phyloP scores from a whole-genome alignment of 1,284 basidiomycete species.

The Blastosporella zonata region DNA sequence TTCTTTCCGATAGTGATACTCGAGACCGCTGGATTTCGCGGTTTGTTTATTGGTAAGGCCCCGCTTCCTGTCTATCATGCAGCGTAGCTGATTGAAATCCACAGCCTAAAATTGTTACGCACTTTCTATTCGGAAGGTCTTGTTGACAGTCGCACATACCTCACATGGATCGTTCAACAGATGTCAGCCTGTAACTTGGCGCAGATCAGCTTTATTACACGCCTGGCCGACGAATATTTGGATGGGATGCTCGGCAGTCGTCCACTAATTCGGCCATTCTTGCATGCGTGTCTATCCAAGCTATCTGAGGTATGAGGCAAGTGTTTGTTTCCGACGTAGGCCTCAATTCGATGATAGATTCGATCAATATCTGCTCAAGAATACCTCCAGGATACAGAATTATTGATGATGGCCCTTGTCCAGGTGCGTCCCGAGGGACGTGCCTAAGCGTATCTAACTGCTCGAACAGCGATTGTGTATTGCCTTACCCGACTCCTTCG shows the following conservation, averaged over 20 bases:
- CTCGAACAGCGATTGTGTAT: slow-evolving; percentile 57
- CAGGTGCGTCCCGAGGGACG: slow-evolving; percentile 40
- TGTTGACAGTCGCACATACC: slow-evolving; percentile 78
- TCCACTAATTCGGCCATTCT: slow-evolving; percentile 61
- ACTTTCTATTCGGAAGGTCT: slow-evolving; percentile 81
- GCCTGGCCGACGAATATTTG: slow-evolving; percentile 78
- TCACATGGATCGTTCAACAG: slow-evolving; percentile 83
- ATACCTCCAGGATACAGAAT: slow-evolving; percentile 55
- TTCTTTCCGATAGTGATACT: slow-evolving; percentile 66
- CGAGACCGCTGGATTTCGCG: slow-evolving; percentile 78
- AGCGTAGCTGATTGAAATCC: neutral
- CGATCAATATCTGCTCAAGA: slow-evolving; percentile 47
- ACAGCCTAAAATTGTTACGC: slow-evolving; percentile 71
- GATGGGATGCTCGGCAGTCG: slow-evolving; percentile 69
- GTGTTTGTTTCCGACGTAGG: neutral
- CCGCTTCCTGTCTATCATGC: neutral
- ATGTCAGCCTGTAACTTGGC: slow-evolving; percentile 76
- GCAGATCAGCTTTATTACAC: slow-evolving; percentile 79
- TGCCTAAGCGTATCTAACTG: neutral
- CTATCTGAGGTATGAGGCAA: slow-evolving; percentile 62
- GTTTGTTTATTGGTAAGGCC: slow-evolving; percentile 72
- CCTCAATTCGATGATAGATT: slow-evolving; percentile 40
- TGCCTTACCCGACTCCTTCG: slow-evolving; percentile 65
- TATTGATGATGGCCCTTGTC: slow-evolving; percentile 51
- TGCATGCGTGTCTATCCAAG: slow-evolving; percentile 65